phyloP scores from a whole-genome alignment of 768 basidiomycete genomes.

The Tricholoma bakamatsutake region DNA sequence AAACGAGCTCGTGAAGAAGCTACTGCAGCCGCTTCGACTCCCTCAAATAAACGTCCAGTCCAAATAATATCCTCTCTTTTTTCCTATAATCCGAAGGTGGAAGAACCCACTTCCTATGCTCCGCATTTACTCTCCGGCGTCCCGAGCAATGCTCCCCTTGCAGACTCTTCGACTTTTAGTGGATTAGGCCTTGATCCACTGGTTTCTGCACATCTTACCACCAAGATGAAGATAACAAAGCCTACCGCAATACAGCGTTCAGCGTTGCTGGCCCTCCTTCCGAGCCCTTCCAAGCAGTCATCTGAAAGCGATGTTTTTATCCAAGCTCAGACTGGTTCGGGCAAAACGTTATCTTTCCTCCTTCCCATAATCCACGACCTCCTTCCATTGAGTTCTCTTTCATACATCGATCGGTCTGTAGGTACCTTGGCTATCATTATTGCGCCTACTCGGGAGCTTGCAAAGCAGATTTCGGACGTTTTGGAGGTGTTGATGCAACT shows the following conservation, averaged over 20 bases:
- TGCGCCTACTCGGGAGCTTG: slow-evolving; percentile 92
- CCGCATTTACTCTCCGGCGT: slow-evolving; percentile 23
- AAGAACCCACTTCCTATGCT: slow-evolving; percentile 28
- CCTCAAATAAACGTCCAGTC: slow-evolving; percentile 26
- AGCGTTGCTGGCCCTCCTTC: slow-evolving; percentile 51
- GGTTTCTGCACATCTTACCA: slow-evolving; percentile 67
- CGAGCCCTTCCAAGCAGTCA: slow-evolving; percentile 28
- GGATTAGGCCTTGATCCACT: slow-evolving; percentile 83
- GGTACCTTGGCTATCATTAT: slow-evolving; percentile 94
- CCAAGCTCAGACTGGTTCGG: slow-evolving; percentile 95
- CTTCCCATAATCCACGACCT: slow-evolving; percentile 95
- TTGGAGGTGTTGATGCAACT: slow-evolving; percentile 76
- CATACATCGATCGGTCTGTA: slow-evolving; percentile 91
- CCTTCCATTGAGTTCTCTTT: slow-evolving; percentile 80
- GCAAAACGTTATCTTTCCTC: slow-evolving; percentile 91
- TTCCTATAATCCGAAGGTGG: slow-evolving; percentile 72
- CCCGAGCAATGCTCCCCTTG: slow-evolving; percentile 82
- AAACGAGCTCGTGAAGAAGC: slow-evolving; percentile 37
- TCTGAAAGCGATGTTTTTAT: slow-evolving; percentile 76
- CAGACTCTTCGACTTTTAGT: slow-evolving; percentile 69
- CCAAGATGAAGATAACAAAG: slow-evolving; percentile 75
- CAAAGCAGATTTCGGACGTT: slow-evolving; percentile 96
- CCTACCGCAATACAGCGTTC: slow-evolving; percentile 90
- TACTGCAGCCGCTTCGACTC: slow-evolving; percentile 17
- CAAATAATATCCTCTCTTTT: slow-evolving; percentile 89